phyloP scores from a whole-genome alignment of 371 early-diverging fungal genomes.

The Mortierella sp. region DNA sequence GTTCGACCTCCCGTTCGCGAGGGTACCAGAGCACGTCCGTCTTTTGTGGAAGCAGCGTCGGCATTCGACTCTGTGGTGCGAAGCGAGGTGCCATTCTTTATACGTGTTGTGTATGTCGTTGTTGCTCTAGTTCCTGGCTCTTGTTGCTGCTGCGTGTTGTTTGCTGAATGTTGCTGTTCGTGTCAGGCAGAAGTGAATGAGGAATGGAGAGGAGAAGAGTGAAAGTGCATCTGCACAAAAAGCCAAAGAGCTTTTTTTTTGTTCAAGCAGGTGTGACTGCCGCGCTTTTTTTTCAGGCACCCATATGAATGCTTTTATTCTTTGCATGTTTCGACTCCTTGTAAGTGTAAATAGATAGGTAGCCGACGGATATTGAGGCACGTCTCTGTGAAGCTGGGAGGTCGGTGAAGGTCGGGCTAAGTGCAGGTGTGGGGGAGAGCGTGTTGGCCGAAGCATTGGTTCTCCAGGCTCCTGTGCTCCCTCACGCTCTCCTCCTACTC shows the following conservation, averaged over 20 bases:
- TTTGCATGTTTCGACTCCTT: no score
- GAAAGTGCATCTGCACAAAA: neutral
- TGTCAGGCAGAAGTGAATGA: neutral
- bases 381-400: no score
- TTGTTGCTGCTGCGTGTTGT: neutral
- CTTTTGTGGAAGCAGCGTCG: conserved; percentile 38
- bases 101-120: neutral
- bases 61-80: conserved; percentile 52
- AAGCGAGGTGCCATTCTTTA: conserved; percentile 34
- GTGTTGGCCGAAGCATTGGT: no score
- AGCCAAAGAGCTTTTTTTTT: neutral
- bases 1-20: conserved; percentile 26
- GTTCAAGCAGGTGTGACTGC: no score
- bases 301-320: no score
- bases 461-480: no score
- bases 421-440: no score
- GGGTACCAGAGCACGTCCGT: conserved; percentile 50
- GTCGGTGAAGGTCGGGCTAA: no score
- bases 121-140: neutral
- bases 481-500: no score
- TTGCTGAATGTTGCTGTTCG: neutral
- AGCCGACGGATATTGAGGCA: no score
- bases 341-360: no score
- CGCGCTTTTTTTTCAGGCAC: neutral
- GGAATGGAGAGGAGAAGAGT: neutral